Evolutionary conservation across 192 early-diverging fungal genomes (phyloP).

Genomic region (Rhizoclosmatium globosum): DNA sequence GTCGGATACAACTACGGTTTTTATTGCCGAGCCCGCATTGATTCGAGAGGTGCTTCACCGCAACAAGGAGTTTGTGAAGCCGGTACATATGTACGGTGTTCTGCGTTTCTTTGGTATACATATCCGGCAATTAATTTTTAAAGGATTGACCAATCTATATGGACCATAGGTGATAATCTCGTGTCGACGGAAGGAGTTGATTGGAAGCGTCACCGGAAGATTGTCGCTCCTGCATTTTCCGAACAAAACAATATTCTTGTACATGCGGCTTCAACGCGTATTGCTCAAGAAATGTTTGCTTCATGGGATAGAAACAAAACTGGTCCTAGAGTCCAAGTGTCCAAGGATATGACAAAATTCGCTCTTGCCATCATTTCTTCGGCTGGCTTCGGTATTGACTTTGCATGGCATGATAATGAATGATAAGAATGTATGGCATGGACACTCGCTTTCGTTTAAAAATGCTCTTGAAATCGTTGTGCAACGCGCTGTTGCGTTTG

Average conservation of each 20-base stretch:
- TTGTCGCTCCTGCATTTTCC: slow-evolving; percentile 39
- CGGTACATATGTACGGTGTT: slow-evolving; percentile 33
- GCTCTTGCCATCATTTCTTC: slow-evolving; percentile 42
- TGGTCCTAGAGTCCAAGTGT: slow-evolving; percentile 1
- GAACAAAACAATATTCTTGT: slow-evolving; percentile 45
- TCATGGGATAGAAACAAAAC: slow-evolving; percentile 16
- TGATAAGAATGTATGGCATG: neutral
- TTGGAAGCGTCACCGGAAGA: slow-evolving; percentile 46
- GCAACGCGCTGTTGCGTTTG: slow-evolving; percentile 25
- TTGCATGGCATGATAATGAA: slow-evolving; percentile 36
- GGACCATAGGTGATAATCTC: slow-evolving; percentile 24
- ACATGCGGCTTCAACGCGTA: neutral
- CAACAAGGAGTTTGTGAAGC: slow-evolving; percentile 40
- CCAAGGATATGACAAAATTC: slow-evolving; percentile 39
- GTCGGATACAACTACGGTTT: neutral
- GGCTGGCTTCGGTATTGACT: slow-evolving; percentile 38
- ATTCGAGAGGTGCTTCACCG: slow-evolving; percentile 4
- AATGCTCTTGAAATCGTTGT: slow-evolving; percentile 37
- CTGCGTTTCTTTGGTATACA: slow-evolving; percentile 36
- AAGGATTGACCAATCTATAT: neutral
- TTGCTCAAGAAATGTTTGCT: slow-evolving; percentile 34
- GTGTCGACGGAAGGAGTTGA: slow-evolving; percentile 42
- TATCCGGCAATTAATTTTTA: neutral
- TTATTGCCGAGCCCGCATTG: slow-evolving; percentile 21
- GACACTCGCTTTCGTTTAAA: slow-evolving; percentile 36